A percentile compares a stretch with the other conserved stretches of the same genome.
Evolutionary conservation across 179 eudicot genomes (phyloP).

Genomic region (Beta macrorhiza): DNA sequence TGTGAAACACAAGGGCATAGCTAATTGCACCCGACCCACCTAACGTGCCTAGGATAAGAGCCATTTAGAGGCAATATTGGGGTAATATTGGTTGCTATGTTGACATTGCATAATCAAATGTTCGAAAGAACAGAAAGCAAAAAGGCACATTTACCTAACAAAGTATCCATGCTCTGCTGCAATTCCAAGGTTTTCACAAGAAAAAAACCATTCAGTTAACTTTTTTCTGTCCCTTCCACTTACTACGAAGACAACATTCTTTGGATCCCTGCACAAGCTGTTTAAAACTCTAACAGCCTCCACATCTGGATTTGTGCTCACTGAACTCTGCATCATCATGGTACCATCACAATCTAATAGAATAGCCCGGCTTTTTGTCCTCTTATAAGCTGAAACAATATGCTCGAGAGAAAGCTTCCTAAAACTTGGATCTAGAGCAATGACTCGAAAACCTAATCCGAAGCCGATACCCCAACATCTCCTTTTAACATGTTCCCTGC

Average conservation of each 20-base stretch:
- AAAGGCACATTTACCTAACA: conserved; percentile 47
- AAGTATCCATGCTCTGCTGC: conserved; percentile 99
- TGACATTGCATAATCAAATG: background rate
- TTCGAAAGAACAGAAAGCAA: conserved; percentile 6
- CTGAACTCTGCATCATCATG: conserved; percentile 59
- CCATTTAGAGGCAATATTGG: too few relatives aligned
- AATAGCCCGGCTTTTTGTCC: conserved; percentile 76
- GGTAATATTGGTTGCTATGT: background rate
- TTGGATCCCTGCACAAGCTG: conserved; percentile 65
- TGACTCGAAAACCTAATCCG: conserved; percentile 83
- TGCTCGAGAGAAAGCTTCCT: conserved; percentile 82
- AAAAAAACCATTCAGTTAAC: conserved; percentile 73
- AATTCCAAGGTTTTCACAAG: conserved; percentile 72
- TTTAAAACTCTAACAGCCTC: conserved; percentile 63
- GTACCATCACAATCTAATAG: conserved; percentile 90
- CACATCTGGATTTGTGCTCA: conserved; percentile 50
- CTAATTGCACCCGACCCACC: background rate
- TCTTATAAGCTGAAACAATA: conserved; percentile 82
- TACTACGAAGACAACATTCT: conserved; percentile 76
- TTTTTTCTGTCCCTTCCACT: conserved; percentile 67
- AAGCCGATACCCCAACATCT: conserved; percentile 92
- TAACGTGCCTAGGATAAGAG: background rate
- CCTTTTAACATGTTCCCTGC: conserved; percentile 71
- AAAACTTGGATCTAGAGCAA: conserved; percentile 81
- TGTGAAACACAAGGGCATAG: background rate